These are phyloP conservation scores for Carallia brachiata DNA, from an alignment of 345 rosid species.

Conservation along the genomic window DNA sequence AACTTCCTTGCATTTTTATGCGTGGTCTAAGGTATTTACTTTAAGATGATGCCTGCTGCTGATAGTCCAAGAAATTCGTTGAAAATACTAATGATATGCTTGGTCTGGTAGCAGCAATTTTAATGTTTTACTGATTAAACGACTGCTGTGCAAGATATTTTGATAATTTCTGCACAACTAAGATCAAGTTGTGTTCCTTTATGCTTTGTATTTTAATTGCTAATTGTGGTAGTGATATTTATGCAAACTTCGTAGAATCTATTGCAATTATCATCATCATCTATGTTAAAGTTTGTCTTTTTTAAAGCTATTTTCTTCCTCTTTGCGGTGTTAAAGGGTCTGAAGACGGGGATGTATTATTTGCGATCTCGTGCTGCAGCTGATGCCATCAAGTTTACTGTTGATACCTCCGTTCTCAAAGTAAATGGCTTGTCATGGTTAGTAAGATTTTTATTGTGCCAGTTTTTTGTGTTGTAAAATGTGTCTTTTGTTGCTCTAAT, in stretches of 20 bases:
- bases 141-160: no score
- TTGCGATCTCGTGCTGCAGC: slow-evolving; percentile 90
- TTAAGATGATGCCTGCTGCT: not conserved
- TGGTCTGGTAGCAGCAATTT: not conserved
- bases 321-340: slow-evolving; percentile 43
- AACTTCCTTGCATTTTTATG: slow-evolving; percentile 76
- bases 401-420: slow-evolving; percentile 64
- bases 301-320: not conserved
- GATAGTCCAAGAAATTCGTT: no score
- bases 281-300: no score
- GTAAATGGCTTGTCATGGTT: slow-evolving; percentile 30
- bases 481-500: not conserved
- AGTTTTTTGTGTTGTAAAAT: not conserved
- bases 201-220: no score
- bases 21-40: slow-evolving; percentile 73
- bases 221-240: no score
- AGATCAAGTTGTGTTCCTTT: no score
- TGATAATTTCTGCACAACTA: no score
- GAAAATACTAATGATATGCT: not conserved
- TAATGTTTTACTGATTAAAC: not conserved
- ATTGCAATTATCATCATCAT: no score
- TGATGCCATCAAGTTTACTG: slow-evolving; percentile 98
- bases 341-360: slow-evolving; percentile 95
- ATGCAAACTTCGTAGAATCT: not conserved
- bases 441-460: not conserved